Conservation (phyloP, 1,284 basidiomycete genomes). For the Thecaphora frezii region DNA sequence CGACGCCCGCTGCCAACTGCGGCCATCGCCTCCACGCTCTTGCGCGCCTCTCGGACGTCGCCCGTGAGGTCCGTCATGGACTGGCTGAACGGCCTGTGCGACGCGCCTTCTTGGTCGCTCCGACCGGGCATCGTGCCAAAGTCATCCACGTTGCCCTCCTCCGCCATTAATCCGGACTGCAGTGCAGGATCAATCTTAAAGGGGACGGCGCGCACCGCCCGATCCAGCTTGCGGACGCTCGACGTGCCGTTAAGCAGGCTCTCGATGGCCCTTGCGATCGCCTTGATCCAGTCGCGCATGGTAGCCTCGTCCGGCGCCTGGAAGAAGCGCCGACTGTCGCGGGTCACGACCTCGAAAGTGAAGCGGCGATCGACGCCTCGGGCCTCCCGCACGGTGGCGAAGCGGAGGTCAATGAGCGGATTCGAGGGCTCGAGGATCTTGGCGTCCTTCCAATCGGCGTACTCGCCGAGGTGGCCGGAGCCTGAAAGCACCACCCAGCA, state of each 20-base stretch:
- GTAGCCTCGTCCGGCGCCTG: constrained; percentile 62
- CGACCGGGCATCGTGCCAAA: constrained; percentile 22
- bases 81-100: constrained; percentile 27
- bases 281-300: constrained; percentile 63
- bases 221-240: constrained; percentile 47
- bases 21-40: background rate
- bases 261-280: constrained; percentile 64
- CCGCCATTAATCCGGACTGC: constrained; percentile 8
- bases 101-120: background rate
- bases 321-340: constrained; percentile 62
- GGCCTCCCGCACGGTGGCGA: constrained; percentile 52
- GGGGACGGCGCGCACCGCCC: constrained; percentile 24
- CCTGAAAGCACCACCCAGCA: constrained; percentile 51
- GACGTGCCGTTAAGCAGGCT: constrained; percentile 62
- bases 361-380: constrained; percentile 48
- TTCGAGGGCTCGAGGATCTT: constrained; percentile 39
- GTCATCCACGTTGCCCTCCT: constrained; percentile 18
- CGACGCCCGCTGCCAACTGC: background rate
- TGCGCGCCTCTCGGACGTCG: background rate
- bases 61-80: constrained; percentile 43
- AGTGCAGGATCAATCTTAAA: constrained; percentile 15
- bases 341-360: constrained; percentile 64
- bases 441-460: constrained; percentile 46
- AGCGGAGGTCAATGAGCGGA: constrained; percentile 51
- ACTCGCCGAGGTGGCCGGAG: constrained; percentile 45